A percentile compares a stretch with the other conserved stretches of the same genome.
phyloP scores from a whole-genome alignment of 2,329 filamentous ascomycete genomes.

The Trichocomaceae sp. region DNA sequence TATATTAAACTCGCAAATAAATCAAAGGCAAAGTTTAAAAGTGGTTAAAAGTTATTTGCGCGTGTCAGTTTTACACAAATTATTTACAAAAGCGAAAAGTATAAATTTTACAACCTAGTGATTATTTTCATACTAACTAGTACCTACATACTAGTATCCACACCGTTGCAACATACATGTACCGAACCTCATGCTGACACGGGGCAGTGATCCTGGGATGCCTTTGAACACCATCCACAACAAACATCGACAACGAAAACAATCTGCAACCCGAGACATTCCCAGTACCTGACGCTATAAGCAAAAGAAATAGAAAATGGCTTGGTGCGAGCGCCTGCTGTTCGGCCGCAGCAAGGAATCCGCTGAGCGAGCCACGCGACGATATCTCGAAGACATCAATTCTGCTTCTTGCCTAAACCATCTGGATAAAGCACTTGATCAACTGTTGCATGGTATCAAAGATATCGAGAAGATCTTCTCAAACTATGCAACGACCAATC shows the following conservation, averaged over 20 bases:
- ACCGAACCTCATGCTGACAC: too few species aligned
- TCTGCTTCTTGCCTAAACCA: conserved; percentile 1
- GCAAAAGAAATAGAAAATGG: too few species aligned
- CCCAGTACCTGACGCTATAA: background rate
- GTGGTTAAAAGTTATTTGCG: too few species aligned
- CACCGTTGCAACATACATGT: too few species aligned
- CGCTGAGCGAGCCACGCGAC: background rate
- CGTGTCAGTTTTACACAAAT: too few species aligned
- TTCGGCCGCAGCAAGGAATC: background rate
- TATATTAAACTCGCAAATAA: too few species aligned
- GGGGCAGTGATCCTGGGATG: too few species aligned
- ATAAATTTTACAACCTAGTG: too few species aligned
- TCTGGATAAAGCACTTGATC: conserved; percentile 1
- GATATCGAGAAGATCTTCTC: background rate
- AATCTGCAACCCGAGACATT: background rate
- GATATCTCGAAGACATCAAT: background rate
- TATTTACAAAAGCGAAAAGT: too few species aligned
- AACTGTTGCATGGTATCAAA: conserved; percentile 1
- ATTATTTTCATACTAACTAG: too few species aligned
- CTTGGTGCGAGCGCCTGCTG: background rate
- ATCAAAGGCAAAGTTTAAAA: too few species aligned
- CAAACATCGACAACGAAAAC: background rate
- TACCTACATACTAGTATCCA: too few species aligned
- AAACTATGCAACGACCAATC: background rate
- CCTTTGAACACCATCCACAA: background rate